Percentiles rank a stretch among this genome's conserved stretches.
Evolutionary conservation across 352 stramenopile genomes (phyloP).

Genomic region (Globisporangium solare): DNA sequence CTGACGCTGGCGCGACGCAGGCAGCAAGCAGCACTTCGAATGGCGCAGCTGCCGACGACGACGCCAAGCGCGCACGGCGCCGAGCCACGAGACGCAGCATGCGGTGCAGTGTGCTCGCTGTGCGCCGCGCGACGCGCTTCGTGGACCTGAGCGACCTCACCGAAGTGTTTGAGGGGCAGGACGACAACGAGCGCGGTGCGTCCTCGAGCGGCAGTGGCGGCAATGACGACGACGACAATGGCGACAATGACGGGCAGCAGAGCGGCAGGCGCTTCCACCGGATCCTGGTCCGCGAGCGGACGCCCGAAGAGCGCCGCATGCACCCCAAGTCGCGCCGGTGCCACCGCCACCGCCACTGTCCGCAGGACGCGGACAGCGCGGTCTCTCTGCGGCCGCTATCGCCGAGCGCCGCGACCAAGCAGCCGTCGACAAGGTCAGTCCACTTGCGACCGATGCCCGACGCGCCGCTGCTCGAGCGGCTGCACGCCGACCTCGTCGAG

Average conservation of each 20-base stretch:
- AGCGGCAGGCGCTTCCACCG: slow-evolving; percentile 25
- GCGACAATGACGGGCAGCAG: slow-evolving; percentile 16
- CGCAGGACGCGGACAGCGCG: neutral
- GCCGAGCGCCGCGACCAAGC: neutral
- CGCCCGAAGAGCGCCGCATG: slow-evolving; percentile 11
- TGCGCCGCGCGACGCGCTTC: slow-evolving; percentile 21
- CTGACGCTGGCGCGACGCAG: too few relatives aligned
- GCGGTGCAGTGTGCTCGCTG: too few relatives aligned
- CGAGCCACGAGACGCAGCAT: neutral
- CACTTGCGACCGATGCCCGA: slow-evolving; percentile 4
- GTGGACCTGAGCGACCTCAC: slow-evolving; percentile 48
- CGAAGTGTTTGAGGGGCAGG: slow-evolving; percentile 42
- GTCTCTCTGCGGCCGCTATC: neutral
- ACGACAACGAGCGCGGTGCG: slow-evolving; percentile 6
- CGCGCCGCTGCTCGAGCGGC: slow-evolving; percentile 25
- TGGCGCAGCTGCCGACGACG: neutral
- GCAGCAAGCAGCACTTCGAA: neutral
- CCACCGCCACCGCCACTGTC: slow-evolving; percentile 9
- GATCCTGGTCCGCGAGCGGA: slow-evolving; percentile 40
- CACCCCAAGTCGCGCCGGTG: slow-evolving; percentile 6
- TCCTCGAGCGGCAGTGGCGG: slow-evolving; percentile 1
- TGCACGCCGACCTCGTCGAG: slow-evolving; percentile 47
- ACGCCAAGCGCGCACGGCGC: neutral
- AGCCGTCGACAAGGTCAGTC: neutral
- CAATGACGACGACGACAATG: slow-evolving; percentile 19